These are phyloP conservation scores for Fusarium devonianum DNA, from an alignment of 2,329 filamentous ascomycete species.

Conservation along the genomic window DNA sequence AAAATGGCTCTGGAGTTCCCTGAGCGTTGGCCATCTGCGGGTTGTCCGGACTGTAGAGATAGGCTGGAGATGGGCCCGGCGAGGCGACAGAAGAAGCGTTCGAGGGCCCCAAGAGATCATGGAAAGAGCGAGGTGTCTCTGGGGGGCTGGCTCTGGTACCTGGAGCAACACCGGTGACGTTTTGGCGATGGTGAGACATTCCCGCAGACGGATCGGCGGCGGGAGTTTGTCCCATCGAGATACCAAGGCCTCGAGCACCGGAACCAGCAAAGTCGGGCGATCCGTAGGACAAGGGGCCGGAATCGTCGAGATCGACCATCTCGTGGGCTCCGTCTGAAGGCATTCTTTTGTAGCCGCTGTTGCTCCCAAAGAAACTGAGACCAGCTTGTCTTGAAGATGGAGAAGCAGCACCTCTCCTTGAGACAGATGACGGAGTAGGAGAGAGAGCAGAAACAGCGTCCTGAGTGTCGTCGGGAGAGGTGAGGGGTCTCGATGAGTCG, in stretches of 20 bases:
- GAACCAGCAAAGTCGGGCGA: not conserved
- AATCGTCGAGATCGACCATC: constrained; percentile 26
- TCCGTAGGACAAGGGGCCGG: constrained; percentile 5
- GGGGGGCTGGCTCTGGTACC: constrained; percentile 25
- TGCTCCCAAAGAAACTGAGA: constrained; percentile 33
- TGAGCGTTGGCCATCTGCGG: constrained; percentile 3
- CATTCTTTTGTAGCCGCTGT: constrained; percentile 35
- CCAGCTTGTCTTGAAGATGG: constrained; percentile 13
- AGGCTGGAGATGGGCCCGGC: constrained; percentile 5
- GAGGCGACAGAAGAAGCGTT: constrained; percentile 3
- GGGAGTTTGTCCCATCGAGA: constrained; percentile 18
- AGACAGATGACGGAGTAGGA: constrained; percentile 10
- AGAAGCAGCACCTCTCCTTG: constrained; percentile 1
- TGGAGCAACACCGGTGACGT: constrained; percentile 8
- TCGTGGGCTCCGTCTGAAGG: constrained; percentile 30
- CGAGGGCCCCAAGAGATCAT: constrained; percentile 26
- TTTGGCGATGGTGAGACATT: not conserved
- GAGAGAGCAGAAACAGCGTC: constrained; percentile 16
- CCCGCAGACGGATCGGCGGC: constrained; percentile 10
- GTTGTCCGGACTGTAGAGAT: constrained; percentile 22
- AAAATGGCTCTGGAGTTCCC: constrained; percentile 26
- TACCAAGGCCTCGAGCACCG: constrained; percentile 24
- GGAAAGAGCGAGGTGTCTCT: constrained; percentile 34
- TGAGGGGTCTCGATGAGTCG: constrained; percentile 22
- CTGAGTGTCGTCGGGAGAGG: constrained; percentile 13